Percentiles rank a stretch among this genome's conserved stretches.
phyloP scores from a whole-genome alignment of 2,329 filamentous ascomycete species.

The Chrysoporthe cubensis region DNA sequence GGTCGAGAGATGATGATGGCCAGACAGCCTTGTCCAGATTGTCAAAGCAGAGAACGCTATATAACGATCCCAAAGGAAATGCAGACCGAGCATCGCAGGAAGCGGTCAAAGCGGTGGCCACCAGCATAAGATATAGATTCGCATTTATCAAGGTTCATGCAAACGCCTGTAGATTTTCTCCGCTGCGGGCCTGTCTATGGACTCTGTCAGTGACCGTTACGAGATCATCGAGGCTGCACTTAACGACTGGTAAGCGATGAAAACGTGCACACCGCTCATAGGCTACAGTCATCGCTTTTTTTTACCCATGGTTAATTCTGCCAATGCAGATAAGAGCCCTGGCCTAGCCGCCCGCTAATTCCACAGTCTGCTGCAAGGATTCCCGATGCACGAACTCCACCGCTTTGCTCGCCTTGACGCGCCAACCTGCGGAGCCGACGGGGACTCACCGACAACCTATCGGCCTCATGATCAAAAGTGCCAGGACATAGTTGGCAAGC shows the following conservation, averaged over 20 bases:
- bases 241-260: constrained; percentile 9
- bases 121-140: background rate
- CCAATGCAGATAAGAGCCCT: constrained; percentile 26
- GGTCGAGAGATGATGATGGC: background rate
- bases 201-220: background rate
- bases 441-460: constrained; percentile 29
- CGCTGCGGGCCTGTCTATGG: constrained; percentile 15
- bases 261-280: constrained; percentile 30
- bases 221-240: constrained; percentile 9
- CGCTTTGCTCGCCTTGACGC: constrained; percentile 17
- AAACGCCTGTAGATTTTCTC: background rate
- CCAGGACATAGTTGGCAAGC: constrained; percentile 9
- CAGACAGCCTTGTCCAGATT: background rate
- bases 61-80: background rate
- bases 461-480: constrained; percentile 24
- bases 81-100: background rate
- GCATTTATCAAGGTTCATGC: constrained; percentile 9
- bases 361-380: constrained; percentile 22
- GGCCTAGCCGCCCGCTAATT: constrained; percentile 8
- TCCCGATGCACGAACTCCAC: constrained; percentile 19
- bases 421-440: constrained; percentile 23
- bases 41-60: background rate
- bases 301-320: constrained; percentile 15
- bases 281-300: background rate
- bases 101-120: background rate